Base-by-base conservation (phyloP, 306 rosid species). In the Medicago ruthenica region DNA sequence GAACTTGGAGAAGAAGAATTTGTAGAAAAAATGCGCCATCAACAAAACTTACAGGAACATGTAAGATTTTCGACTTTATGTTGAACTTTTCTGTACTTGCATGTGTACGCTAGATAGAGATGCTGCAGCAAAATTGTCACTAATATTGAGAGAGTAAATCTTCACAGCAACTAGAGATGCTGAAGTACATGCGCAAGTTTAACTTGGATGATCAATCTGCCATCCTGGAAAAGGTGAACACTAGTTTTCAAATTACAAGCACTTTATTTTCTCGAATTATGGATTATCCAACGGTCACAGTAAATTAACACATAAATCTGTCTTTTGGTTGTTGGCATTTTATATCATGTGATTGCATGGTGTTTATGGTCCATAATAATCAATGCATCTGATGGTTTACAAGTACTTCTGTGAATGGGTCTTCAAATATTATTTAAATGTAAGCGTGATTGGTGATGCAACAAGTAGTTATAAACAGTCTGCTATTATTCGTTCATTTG, bases 111-210 rank as follows among this genome's bases (percentile, higher is more conserved):
- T 78, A 34, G 37, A 34, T 34, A 4, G 37, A 34, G 37, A 34
- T 34, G 37, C 37, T 5, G 4, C 37, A 34, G 7, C 37, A 34
- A 31, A 34, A 4, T 34, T 34, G 4, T 34, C 6, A 12, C 70
- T 85, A 65, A 84, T 67, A 72, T 48, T 2, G 10, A 24, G n/a
- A n/a, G 24, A 37, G 36, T 71, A 13, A 54, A 69, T 71, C 11
- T 77, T 55, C 77, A 36, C 83, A 93, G 98, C 98, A 94, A 87
- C 81, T 91, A 57, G 97, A 89, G 89, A 93, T 88, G 97, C 87
- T 94, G 70, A 85, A 79, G 86, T 73, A 73, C 77, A 87, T 91
- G 96, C 90, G 96, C 58, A 85, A 88, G 67, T 87, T 80, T 82
- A 85, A 85, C 74, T 72, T 87, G 66, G 93, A 91, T 61, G 96